A percentile compares a stretch with the other conserved stretches of the same genome.
phyloP scores from a whole-genome alignment of 2,329 filamentous ascomycete genomes.

The Colletotrichum cereale region DNA sequence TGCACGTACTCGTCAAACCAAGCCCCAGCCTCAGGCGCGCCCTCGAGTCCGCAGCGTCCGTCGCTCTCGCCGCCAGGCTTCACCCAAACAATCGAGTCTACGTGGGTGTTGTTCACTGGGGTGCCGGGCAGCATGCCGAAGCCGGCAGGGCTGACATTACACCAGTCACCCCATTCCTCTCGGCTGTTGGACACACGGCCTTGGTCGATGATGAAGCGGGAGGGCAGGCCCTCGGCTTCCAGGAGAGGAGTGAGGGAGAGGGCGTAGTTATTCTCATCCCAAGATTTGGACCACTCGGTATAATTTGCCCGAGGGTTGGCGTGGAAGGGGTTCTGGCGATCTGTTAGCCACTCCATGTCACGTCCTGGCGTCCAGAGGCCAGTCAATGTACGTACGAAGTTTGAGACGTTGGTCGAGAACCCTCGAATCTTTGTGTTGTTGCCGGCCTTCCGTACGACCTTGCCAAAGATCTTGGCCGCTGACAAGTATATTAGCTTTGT shows the following conservation, averaged over 20 bases:
- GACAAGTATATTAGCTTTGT: conserved; percentile 17
- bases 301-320: conserved; percentile 54
- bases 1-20: conserved; percentile 59
- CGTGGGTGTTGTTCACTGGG: conserved; percentile 50
- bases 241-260: conserved; percentile 53
- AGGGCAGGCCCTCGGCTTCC: conserved; percentile 53
- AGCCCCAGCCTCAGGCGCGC: conserved; percentile 53
- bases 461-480: conserved; percentile 56
- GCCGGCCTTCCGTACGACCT: conserved; percentile 53
- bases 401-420: conserved; percentile 60
- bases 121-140: conserved; percentile 54
- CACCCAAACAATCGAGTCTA: conserved; percentile 60
- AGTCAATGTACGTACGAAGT: conserved; percentile 46
- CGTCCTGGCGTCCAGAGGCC: rapidly evolving
- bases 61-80: conserved; percentile 61
- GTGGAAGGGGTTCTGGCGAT: conserved; percentile 49
- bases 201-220: conserved; percentile 60
- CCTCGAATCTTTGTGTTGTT: conserved; percentile 52
- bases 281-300: conserved; percentile 55
- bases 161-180: conserved; percentile 58
- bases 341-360: neutral
- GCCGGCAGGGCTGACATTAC: conserved; percentile 56
- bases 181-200: conserved; percentile 56
- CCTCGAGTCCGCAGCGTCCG: conserved; percentile 53
- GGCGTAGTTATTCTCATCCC: conserved; percentile 57